Base-by-base conservation (phyloP, 1,284 basidiomycete species). In the Ustilago shanxiensis region DNA sequence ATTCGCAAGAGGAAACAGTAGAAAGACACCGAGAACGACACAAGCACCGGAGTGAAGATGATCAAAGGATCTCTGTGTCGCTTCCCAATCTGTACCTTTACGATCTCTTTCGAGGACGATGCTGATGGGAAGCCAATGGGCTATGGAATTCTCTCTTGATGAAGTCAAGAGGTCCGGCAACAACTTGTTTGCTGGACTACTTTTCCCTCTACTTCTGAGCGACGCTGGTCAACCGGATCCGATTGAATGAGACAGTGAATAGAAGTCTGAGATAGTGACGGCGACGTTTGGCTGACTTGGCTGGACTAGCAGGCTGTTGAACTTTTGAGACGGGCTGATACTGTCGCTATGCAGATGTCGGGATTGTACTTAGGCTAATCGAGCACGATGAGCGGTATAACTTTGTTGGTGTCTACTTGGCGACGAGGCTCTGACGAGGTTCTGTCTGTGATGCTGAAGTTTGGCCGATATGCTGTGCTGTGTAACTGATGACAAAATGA, bases 401-500 rank as follows among this genome's bases (percentile, higher is more conserved):
- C 22, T 11, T 16, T 20, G 52, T 22, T 37, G 33, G 33, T 26
- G 33, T 35, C 31, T 54, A 13, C 20, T 35, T 37, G 33, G 52
- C 52, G 52, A 54, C 52, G 26, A 49, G 47, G 14, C 51, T 33
- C 26, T 28, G 37, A 33, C 51, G 31, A 39, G 47, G 14, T 60
- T 33, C 26, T 28, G 37, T 22, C 51, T 41, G 44, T 5, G 24
- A 33, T 33, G 41, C 20, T 14, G 2, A 45, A 14, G 54, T 29
- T 26, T n/a, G n/a, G 10, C 37, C 18, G 14, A 2, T 39, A 24
- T 26, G 49, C n/a, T n/a, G n/a, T n/a, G n/a, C n/a, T n/a, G n/a
- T n/a, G n/a, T n/a, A n/a, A n/a, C n/a, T n/a, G n/a, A n/a, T n/a
- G n/a, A n/a, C n/a, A n/a, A n/a, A 26, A 49, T 16, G 8, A 49